Base-by-base conservation (phyloP, 2,329 filamentous ascomycete genomes). In the Chaetothyriales sp. region DNA sequence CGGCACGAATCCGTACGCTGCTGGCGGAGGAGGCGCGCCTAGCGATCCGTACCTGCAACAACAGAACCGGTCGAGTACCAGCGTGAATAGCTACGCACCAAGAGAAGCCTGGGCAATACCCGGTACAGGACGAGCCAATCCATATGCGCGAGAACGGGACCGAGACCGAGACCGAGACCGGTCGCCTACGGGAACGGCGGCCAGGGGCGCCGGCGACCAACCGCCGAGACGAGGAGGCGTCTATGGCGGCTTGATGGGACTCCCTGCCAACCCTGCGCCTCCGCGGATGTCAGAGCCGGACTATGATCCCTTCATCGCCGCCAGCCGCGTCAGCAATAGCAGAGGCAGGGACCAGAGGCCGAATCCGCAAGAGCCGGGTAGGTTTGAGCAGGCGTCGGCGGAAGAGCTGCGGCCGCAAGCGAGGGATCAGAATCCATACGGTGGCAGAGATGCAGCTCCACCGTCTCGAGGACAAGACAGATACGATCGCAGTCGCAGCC, bases 51-150 rank as follows among this genome's bases (percentile, higher is more conserved):
- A 60, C 43, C 47, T 56, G 5, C 52, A 49, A 44, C 45, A 45
- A 18, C 56, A 57, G 47, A 61, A 61, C 51, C 51, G 48, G 19
- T 61, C 59, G 37, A 57, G 52, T 20, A 53, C 59, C 5, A 58
- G 56, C 45, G 55, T 61, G 44, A 60, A 58, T 49, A 58, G 57
- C 52, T 56, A 56, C 44, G 55, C 51, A 43, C 55, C 57, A 18
- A 47, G 46, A 33, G 46, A 47, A 22, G 29, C 20, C 8, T 10
- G 46, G 29, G 46, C 22, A 13, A 10, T 20, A 18, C 10, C 8
- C 8, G 44, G 22, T 18, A 10, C n/a, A 7, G 20, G 28, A 48
- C 52, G 51, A 37, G 56, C 55, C 19, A 61, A 59, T 48, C 58
- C 58, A 6, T 61, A 59, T 50, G 57, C 54, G 19, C 57, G 50